These are phyloP conservation scores for Candida buenavistaensis DNA, from an alignment of 1,139 yeast species.

Conservation along the genomic window DNA sequence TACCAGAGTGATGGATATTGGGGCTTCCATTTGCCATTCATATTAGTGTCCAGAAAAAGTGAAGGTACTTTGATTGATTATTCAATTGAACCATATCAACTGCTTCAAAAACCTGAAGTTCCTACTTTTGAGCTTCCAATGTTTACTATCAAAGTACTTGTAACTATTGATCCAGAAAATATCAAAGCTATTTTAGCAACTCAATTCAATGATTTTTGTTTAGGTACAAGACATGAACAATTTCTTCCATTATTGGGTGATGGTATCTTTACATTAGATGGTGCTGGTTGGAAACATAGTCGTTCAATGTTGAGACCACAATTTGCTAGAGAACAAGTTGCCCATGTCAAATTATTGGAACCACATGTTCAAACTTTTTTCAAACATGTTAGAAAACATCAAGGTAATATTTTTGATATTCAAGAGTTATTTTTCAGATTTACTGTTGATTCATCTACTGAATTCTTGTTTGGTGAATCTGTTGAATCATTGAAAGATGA, in stretches of 20 bases:
- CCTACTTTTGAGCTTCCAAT: conserved; percentile 22
- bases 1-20: conserved; percentile 17
- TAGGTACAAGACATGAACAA: conserved; percentile 48
- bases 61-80: conserved; percentile 28
- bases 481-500: conserved; percentile 40
- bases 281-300: conserved; percentile 58
- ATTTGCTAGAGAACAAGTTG: conserved; percentile 55
- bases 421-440: conserved; percentile 50
- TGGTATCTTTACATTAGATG: conserved; percentile 59
- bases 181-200: conserved; percentile 42
- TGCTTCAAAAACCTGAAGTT: conserved; percentile 8
- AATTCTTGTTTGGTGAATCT: conserved; percentile 58
- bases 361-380: conserved; percentile 44
- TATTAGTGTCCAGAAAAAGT: conserved; percentile 17
- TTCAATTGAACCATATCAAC: conserved; percentile 17
- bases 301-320: conserved; percentile 61
- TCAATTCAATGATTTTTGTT: conserved; percentile 51
- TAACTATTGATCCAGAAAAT: conserved; percentile 40
- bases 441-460: conserved; percentile 60
- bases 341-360: conserved; percentile 49
- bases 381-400: conserved; percentile 27
- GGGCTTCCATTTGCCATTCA: conserved; percentile 24
- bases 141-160: conserved; percentile 21
- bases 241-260: conserved; percentile 51
- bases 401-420: conserved; percentile 42